phyloP scores from a whole-genome alignment of 768 basidiomycete species.

The Leccinum ochraceum region DNA sequence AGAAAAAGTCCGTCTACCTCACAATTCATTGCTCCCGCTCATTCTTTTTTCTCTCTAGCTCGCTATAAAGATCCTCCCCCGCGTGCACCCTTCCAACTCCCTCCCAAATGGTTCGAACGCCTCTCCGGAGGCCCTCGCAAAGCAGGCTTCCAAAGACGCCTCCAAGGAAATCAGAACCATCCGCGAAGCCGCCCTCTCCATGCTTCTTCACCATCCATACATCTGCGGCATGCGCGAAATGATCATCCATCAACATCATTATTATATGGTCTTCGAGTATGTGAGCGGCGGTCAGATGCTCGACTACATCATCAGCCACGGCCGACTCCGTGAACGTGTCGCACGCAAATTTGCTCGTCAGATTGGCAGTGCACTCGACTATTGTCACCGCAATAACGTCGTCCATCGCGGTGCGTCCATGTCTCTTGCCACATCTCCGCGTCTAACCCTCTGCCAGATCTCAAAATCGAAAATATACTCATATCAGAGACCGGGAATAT shows the following conservation, averaged over 20 bases:
- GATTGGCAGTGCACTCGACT: constrained; percentile 94
- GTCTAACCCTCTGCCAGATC: constrained; percentile 46
- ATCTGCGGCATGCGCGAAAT: constrained; percentile 99
- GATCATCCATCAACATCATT: constrained; percentile 96
- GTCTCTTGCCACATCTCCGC: constrained; percentile 1
- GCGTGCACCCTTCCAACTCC: constrained; percentile 64
- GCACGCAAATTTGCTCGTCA: constrained; percentile 98
- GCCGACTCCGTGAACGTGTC: constrained; percentile 89
- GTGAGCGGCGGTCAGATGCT: constrained; percentile 99
- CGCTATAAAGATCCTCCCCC: constrained; percentile 98
- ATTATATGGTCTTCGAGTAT: constrained; percentile 99
- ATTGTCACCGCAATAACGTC: constrained; percentile 96
- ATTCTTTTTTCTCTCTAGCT: constrained; percentile 51
- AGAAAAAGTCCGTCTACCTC: constrained; percentile 73
- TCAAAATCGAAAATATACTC: constrained; percentile 99
- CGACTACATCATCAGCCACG: constrained; percentile 99
- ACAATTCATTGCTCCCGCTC: constrained; percentile 4
- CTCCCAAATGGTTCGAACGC: constrained; percentile 48
- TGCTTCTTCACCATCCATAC: constrained; percentile 97
- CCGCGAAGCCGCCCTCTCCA: constrained; percentile 91
- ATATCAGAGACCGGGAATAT: constrained; percentile 98
- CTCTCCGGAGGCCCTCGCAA: constrained; percentile 60
- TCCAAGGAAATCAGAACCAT: constrained; percentile 96
- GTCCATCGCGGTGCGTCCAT: constrained; percentile 79
- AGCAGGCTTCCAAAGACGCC: constrained; percentile 85